Base-by-base conservation (phyloP, 2,329 filamentous ascomycete genomes). In the Phyllosticta citriasiana region DNA sequence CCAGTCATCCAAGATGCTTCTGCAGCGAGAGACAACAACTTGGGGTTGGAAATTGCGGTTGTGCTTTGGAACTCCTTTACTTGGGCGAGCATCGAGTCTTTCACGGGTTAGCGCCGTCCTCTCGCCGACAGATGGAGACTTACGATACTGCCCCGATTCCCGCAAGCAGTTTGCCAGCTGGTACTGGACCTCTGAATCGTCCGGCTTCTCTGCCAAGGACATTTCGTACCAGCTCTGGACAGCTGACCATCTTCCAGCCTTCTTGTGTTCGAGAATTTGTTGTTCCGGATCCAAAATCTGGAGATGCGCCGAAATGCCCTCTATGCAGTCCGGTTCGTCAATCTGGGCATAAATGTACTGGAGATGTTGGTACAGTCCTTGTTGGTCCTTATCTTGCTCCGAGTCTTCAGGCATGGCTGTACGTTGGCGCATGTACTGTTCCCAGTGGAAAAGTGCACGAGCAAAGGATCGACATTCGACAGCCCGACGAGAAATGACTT, bases 211-310 rank as follows among this genome's bases (percentile, higher is more conserved):
- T 2, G 88, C 87, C 35, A 97, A 80, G 65, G 92, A 87, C 65
- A 96, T 86, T 71, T 99, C 92, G 73, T 97, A 97, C 94, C 95
- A 99, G 65, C 90, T 96, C 75, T 97, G 94, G 25, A 92, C 94
- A 57, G 93, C 90, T 16, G 89, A 87, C 92, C 94, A 99, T 64
- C 92, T 82, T 3, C 94, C 94, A 22, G 92, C 89, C 73, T 96
- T 97, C 62, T 89, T 85, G 74, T 99, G 91, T 67, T 95, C 91
- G 60, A 97, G 80, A 33, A 97, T 88, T 71, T 97, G 92, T 71
- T 97, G 93, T 63, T 96, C 89, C 57, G 97, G 87, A 66, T 95
- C 89, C n/a, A 97, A 78, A 10, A 91, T 85, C 62, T 88, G 88
- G 2, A 97, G 79, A 71, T 94, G 88, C 22, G 91, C 86, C 1